Evolutionary conservation across 768 basidiomycete species (phyloP), one percentile per base, ranked within the genome.

Genomic region (Podaxis rugospora): DNA sequence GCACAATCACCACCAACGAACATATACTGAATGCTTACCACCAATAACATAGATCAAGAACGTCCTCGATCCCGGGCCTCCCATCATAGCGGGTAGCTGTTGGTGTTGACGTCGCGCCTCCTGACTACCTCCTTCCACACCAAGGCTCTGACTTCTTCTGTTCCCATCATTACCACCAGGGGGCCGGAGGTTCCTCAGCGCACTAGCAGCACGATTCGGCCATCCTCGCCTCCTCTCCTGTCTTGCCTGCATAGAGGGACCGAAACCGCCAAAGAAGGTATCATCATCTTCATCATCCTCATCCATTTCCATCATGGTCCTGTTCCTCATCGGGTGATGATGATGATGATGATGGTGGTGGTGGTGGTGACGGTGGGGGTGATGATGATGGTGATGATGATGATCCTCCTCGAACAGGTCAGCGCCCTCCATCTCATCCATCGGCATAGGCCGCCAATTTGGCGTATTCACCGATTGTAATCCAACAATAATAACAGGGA

Each of bases 41-140:
- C 91, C 90, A 69, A 93, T 91, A 62, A 95, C 93, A 74, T 93
- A 95, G 59, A 95, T 93, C 72, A 94, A 78, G 74, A 94, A 94
- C 16, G 92, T 94, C 64, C 92, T 75, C 49, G 86, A 85, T 5
- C 77, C 78, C 50, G 74, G 69, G 2, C 65, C 64, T 13, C 54
- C 49, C 14, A 61, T 36, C 55, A 60, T 50, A 25, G 55, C 58
- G 62, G 64, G 57, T 42, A 35, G 50, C 42, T 40, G 42, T 55
- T 28, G 52, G 65, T 39, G 64, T 53, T 2, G 44, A 55, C 3
- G 57, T 51, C 27, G 49, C 49, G 37, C 53, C 61, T 44, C 51
- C 52, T 53, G 57, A 56, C 39, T 71, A 66, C 61, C 74, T 69
- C 52, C 75, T 64, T 35, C 56, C 46, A 21, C 42, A 36, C 42